Conservation (phyloP, 2,329 filamentous ascomycete genomes). For the Fusarium brachygibbosum region DNA sequence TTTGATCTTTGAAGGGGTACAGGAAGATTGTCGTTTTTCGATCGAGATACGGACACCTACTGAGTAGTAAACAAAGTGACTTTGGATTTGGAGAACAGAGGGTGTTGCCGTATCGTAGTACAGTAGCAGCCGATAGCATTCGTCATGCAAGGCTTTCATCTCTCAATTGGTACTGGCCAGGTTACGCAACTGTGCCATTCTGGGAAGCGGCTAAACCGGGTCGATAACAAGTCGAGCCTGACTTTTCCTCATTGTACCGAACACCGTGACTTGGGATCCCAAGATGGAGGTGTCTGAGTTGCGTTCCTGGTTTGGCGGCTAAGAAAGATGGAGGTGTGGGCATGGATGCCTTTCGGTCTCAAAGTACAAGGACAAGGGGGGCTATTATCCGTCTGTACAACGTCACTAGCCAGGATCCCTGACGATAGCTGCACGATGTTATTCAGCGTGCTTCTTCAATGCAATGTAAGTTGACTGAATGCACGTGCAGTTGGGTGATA, state of each 20-base stretch:
- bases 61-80: not conserved
- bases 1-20: slow-evolving; percentile 15
- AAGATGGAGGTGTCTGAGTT: slow-evolving; percentile 35
- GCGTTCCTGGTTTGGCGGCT: slow-evolving; percentile 26
- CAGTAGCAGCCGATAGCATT: slow-evolving; percentile 7
- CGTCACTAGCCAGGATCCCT: slow-evolving; percentile 19
- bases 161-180: slow-evolving; percentile 13
- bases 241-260: slow-evolving; percentile 36
- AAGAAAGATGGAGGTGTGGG: slow-evolving; percentile 23
- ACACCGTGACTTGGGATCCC: slow-evolving; percentile 20
- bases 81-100: slow-evolving; percentile 4
- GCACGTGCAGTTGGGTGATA: not conserved
- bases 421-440: slow-evolving; percentile 11
- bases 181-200: slow-evolving; percentile 30
- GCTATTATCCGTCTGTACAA: slow-evolving; percentile 11
- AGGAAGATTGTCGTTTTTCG: not conserved
- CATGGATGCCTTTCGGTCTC: not conserved
- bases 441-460: slow-evolving; percentile 12
- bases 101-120: slow-evolving; percentile 20
- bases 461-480: slow-evolving; percentile 1
- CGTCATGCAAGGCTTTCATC: slow-evolving; percentile 38
- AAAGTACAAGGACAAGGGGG: not conserved
- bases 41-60: slow-evolving; percentile 30
- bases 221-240: slow-evolving; percentile 17
- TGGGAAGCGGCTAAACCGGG: slow-evolving; percentile 37